Evolutionary conservation across 1,139 yeast species (phyloP), one percentile per base, ranked within the genome.

Genomic region (Suhomyces panamericanus): DNA sequence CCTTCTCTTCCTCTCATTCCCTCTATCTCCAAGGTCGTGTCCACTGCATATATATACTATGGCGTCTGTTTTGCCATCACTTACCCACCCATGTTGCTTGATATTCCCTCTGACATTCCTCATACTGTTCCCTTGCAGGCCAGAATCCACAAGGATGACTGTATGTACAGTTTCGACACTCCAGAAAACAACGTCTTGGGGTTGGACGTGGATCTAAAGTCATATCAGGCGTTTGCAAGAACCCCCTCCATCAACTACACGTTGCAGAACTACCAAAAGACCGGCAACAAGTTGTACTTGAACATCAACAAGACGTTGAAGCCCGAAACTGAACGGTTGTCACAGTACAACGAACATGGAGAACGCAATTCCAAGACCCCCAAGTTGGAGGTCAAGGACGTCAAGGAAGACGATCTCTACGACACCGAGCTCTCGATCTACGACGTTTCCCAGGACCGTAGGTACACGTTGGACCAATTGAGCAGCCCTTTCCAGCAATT

Each of bases 81-180:
- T 20, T 17, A 33, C 35, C 22, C 41, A 41, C 20, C 28, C 16
- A 46, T 46, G 49, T 15, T 43, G 12, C 37, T 59, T 31, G 58
- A 58, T 29, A 53, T 62, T n/a, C 66, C 67, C 17, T 33, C 46
- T 13, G 58, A 52, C 20, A 49, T 66, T 14, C 59, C 62, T 26
- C 49, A 48, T 36, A 49, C 43, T 7, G 48, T 63, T 24, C 57
- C 60, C 6, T 44, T 53, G 4, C 49, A 55, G 33, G 49, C 67
- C 48, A 62, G 67, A 8, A 80, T 89, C 15, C 84, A 80, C 63
- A 88, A 87, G 58, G 96, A 88, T 63, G 95, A 88, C 50, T 88
- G 96, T 56, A 83, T 85, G 73, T 87, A 77, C 67, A 82, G 86
- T 41, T 89, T 87, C 58, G 91, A 83, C 51, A 83, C 87, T 0